Evolutionary conservation across 2,329 filamentous ascomycete genomes (phyloP).

Genomic region (Venturiaceae sp.): DNA sequence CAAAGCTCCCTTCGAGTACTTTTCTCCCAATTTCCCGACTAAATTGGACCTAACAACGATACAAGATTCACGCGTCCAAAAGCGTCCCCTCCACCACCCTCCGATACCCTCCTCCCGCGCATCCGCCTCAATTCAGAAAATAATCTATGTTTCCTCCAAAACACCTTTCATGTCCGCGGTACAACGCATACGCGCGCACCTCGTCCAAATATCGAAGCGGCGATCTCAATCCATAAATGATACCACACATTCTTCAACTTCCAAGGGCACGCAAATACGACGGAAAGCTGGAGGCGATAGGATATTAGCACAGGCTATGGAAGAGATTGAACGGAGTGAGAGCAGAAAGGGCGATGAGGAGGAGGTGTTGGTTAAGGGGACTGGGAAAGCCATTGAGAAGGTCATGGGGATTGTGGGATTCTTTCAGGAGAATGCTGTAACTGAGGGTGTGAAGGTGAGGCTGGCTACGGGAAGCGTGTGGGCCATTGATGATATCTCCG

Average conservation of each 20-base stretch:
- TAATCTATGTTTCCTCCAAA: constrained; percentile 7
- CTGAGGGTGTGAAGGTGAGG: constrained; percentile 3
- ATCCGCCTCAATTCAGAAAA: neutral
- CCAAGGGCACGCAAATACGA: neutral
- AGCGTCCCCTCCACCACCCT: constrained; percentile 6
- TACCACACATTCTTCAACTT: neutral
- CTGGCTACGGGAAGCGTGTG: constrained; percentile 4
- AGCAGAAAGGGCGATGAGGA: neutral
- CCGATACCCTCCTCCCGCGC: constrained; percentile 3
- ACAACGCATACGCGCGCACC: constrained; percentile 3
- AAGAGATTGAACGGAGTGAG: neutral
- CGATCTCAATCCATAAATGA: constrained; percentile 1
- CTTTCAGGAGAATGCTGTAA: constrained; percentile 1
- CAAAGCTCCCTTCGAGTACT: constrained; percentile 5
- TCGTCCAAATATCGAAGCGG: constrained; percentile 5
- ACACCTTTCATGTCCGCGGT: constrained; percentile 10
- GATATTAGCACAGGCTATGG: constrained; percentile 7
- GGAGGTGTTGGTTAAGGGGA: constrained; percentile 7
- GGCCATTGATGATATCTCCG: constrained; percentile 6
- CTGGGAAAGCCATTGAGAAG: constrained; percentile 7
- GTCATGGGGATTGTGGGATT: constrained; percentile 5
- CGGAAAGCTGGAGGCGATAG: constrained; percentile 5
- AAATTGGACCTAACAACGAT: neutral
- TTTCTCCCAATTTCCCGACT: neutral
- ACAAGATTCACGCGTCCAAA: constrained; percentile 7